These are phyloP conservation scores for Raphanus hybrid DNA, from an alignment of 441 rosid genomes.

Conservation along the genomic window DNA sequence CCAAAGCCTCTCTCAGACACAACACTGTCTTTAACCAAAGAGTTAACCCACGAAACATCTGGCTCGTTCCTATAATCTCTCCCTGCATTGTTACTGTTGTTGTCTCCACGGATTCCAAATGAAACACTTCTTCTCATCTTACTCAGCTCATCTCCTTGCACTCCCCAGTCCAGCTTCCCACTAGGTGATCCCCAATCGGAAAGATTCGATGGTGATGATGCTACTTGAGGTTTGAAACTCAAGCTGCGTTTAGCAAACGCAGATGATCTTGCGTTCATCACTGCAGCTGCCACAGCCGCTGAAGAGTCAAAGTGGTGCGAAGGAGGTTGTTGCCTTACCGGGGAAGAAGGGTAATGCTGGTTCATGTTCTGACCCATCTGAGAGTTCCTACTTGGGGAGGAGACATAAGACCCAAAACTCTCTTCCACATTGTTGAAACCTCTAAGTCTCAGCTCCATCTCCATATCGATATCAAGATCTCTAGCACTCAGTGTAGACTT, in stretches of 20 bases:
- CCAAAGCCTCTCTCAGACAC: slow-evolving; percentile 42
- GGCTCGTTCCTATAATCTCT: slow-evolving; percentile 61
- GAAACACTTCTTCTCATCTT: slow-evolving; percentile 84
- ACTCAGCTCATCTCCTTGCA: slow-evolving; percentile 83
- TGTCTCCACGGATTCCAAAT: slow-evolving; percentile 71
- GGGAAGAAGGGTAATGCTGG: slow-evolving; percentile 76
- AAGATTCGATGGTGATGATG: slow-evolving; percentile 53
- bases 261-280: slow-evolving; percentile 85
- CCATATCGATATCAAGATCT: slow-evolving; percentile 70
- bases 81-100: neutral
- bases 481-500: slow-evolving; percentile 74
- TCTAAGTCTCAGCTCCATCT: slow-evolving; percentile 59
- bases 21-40: slow-evolving; percentile 40
- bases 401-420: slow-evolving; percentile 56
- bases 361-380: slow-evolving; percentile 45
- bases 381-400: slow-evolving; percentile 61
- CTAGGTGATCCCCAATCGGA: slow-evolving; percentile 79
- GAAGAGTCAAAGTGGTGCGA: slow-evolving; percentile 73
- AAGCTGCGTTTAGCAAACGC: slow-evolving; percentile 86
- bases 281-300: slow-evolving; percentile 82
- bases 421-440: slow-evolving; percentile 57
- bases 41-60: slow-evolving; percentile 90
- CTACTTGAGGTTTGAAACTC: slow-evolving; percentile 65
- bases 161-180: slow-evolving; percentile 86
- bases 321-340: slow-evolving; percentile 53